A percentile compares a stretch with the other conserved stretches of the same genome.
Conservation (phyloP, 257 asterid species). For the Ligustrum vulgare region DNA sequence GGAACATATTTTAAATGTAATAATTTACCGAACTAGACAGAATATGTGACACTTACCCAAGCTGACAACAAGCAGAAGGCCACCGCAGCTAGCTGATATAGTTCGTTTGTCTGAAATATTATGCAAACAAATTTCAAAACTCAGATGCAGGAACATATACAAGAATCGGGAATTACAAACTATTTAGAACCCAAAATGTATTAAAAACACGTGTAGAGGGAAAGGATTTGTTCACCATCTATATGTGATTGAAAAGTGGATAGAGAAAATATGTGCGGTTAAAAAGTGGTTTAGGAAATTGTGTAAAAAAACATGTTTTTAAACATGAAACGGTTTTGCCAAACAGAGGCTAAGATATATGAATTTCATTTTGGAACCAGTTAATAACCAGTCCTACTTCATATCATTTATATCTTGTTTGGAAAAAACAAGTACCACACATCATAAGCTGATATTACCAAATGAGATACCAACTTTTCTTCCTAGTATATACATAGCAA, state of each 20-base stretch:
- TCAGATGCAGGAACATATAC: slow-evolving; percentile 15
- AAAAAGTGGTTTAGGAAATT: too few relatives aligned
- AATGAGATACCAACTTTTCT: slow-evolving; percentile 10
- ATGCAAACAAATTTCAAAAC: slow-evolving; percentile 29
- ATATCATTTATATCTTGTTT: not conserved
- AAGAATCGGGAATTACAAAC: not conserved
- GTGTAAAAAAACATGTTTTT: too few relatives aligned
- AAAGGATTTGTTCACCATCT: not conserved
- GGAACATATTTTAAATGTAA: not conserved
- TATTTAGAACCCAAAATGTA: not conserved
- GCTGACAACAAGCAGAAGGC: slow-evolving; percentile 95
- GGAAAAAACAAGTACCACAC: not conserved
- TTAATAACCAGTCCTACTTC: slow-evolving; percentile 3
- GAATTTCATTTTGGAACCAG: slow-evolving; percentile 11
- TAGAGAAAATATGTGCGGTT: too few relatives aligned
- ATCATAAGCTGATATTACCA: not conserved
- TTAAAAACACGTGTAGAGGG: not conserved
- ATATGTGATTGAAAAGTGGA: too few relatives aligned
- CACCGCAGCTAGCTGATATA: slow-evolving; percentile 90
- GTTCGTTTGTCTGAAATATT: slow-evolving; percentile 77
- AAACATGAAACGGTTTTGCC: too few relatives aligned
- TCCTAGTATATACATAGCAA: slow-evolving; percentile 1
- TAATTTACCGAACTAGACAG: not conserved
- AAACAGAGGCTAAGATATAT: too few relatives aligned
- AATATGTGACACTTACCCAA: slow-evolving; percentile 61